Evolutionary conservation across 75 land plant species (phyloP).

Genomic region (Picea sitchensis): DNA sequence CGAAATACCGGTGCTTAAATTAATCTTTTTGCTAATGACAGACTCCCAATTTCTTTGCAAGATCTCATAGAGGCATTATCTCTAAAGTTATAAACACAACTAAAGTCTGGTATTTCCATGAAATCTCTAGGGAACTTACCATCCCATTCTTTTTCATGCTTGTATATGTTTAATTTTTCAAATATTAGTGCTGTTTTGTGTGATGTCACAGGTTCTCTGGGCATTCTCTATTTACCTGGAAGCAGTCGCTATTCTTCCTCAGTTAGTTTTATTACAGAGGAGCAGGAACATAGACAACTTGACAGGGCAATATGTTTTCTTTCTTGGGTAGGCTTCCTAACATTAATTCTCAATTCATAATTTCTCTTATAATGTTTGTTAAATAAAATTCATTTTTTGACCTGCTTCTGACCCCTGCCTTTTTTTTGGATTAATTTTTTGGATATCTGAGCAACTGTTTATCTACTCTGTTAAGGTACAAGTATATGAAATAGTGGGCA

Average conservation of each 20-base stretch:
- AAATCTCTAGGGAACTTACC: neutral
- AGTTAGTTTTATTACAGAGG: conserved; percentile 82
- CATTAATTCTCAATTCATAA: neutral
- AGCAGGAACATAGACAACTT: conserved; percentile 90
- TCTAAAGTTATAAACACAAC: neutral
- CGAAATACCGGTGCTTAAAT: neutral
- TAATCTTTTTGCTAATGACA: neutral
- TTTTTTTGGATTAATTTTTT: neutral
- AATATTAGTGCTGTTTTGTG: neutral
- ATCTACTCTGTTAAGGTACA: too few relatives aligned
- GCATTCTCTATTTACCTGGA: conserved; percentile 93
- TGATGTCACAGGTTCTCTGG: conserved; percentile 62
- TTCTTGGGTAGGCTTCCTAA: conserved; percentile 62
- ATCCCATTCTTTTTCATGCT: neutral
- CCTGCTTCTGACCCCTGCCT: neutral
- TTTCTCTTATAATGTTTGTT: neutral
- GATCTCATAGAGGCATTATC: neutral
- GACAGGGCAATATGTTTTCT: conserved; percentile 92
- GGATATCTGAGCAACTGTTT: neutral
- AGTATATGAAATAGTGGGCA: neutral
- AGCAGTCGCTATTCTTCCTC: conserved; percentile 93
- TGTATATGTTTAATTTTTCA: neutral
- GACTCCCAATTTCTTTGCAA: neutral
- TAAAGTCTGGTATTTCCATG: neutral
- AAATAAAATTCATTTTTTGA: neutral